Percentiles rank a stretch among this genome's conserved stretches.
These are phyloP conservation scores for Lactarius tabidus DNA, from an alignment of 768 basidiomycete species.

Conservation along the genomic window DNA sequence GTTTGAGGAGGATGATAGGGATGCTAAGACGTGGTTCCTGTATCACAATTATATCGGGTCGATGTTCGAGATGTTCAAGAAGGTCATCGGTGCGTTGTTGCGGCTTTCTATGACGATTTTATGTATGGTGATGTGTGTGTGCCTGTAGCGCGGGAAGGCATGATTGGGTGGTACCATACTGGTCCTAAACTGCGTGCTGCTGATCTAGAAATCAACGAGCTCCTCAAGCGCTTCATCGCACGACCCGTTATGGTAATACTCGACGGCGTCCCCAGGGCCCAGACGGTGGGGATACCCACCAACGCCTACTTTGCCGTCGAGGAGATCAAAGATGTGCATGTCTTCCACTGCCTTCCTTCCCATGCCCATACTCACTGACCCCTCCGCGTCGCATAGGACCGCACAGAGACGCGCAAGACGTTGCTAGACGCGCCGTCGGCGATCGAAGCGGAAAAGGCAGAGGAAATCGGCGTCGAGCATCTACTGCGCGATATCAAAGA, in stretches of 20 bases:
- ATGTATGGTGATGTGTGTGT: conserved; percentile 8
- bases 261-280: conserved; percentile 89
- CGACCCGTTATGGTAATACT: conserved; percentile 98
- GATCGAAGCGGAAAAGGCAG: conserved; percentile 48
- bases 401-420: conserved; percentile 81
- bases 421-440: conserved; percentile 88
- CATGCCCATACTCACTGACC: too few relatives aligned
- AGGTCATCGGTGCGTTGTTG: conserved; percentile 81
- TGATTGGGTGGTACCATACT: conserved; percentile 99
- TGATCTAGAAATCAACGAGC: conserved; percentile 96
- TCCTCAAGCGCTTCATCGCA: conserved; percentile 88
- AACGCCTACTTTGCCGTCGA: conserved; percentile 98
- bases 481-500: conserved; percentile 95
- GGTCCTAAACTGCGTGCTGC: conserved; percentile 93
- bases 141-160: conserved; percentile 84
- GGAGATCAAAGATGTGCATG: conserved; percentile 97
- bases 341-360: too few relatives aligned
- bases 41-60: conserved; percentile 98
- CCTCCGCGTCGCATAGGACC: too few relatives aligned
- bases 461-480: conserved; percentile 99
- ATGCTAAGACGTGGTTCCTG: conserved; percentile 97
- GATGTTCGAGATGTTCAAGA: conserved; percentile 99
- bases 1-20: conserved; percentile 98
- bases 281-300: conserved; percentile 89
- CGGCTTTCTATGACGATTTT: conserved; percentile 21